Percentiles rank a stretch among this genome's conserved stretches.
Conservation (phyloP, 345 rosid species). For the Boechera retrofracta region DNA sequence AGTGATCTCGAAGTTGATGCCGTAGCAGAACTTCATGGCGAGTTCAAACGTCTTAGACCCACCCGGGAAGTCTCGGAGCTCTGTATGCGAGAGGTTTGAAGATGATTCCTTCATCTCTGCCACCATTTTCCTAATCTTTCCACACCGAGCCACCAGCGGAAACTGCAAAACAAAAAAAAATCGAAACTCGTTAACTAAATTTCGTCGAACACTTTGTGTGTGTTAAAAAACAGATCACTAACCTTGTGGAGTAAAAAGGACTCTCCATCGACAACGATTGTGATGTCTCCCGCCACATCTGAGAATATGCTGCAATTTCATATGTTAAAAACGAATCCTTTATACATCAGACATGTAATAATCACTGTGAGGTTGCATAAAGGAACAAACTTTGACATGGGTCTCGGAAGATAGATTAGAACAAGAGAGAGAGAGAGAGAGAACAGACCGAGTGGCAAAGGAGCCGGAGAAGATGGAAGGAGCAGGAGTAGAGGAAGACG, state of each 20-base stretch:
- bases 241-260: conserved; percentile 87
- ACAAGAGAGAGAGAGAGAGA: conserved; percentile 1
- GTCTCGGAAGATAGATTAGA: neutral
- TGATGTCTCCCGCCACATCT: conserved; percentile 85
- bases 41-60: conserved; percentile 80
- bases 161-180: conserved; percentile 51
- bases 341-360: neutral
- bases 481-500: conserved; percentile 17
- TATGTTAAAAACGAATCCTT: conserved; percentile 9
- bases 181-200: neutral
- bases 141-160: conserved; percentile 84
- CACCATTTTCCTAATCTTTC: conserved; percentile 80
- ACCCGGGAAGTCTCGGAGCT: conserved; percentile 72
- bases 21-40: conserved; percentile 91
- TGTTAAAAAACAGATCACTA: conserved; percentile 7
- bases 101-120: conserved; percentile 62
- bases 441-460: conserved; percentile 56
- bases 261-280: conserved; percentile 71
- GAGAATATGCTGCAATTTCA: conserved; percentile 66
- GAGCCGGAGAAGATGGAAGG: conserved; percentile 51
- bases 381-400: neutral
- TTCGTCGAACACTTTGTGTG: conserved; percentile 11
- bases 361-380: neutral
- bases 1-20: conserved; percentile 91
- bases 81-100: conserved; percentile 53